Evolutionary conservation across 139 green algal genomes (phyloP), one percentile per base, ranked within the genome.

Genomic region (Zygnema circumcarinatum): DNA sequence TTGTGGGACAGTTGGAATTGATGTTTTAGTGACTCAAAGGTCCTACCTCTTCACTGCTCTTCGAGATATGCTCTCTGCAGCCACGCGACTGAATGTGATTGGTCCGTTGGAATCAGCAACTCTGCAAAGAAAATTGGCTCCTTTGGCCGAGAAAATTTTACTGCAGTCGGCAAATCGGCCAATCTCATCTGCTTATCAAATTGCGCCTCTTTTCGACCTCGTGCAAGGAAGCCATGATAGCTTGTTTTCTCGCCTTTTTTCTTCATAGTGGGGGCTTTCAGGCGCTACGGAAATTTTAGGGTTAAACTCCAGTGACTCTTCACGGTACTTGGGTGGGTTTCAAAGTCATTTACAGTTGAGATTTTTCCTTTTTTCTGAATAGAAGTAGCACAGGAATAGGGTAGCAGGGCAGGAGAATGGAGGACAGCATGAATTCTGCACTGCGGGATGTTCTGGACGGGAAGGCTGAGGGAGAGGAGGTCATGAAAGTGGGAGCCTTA

Each of bases 31-130:
- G 16, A 41, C 85, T 11, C 80, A 85, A 72, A 20, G 80, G 16
- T 73, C 81, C 25, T 89, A 79, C 32, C 38, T 90, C 41, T 90
- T 85, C 36, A 74, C 36, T 40, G 41, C 86, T 38, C 80, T 89
- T 21, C 56, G 86, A 29, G 86, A 90, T 62, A 38, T 89, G 35
- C 35, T 83, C 32, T 90, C 86, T n/a, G 86, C 86, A 2, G 86
- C 80, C 25, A 90, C 80, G 16, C 79, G 86, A 53, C 86, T 90
- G 31, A 89, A 89, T 42, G 20, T 90, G 41, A 83, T 88, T 83
- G 86, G 86, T 21, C 86, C 86, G 21, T 75, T 89, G 33, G 81
- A 89, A 41, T 42, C 80, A 2, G 54, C 80, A 22, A 47, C 25
- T 29, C 72, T 90, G 40, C 86, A 90, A 81, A 38, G 67, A 21